phyloP scores from a whole-genome alignment of 495 filamentous ascomycete species.

The Penicillium steckii region DNA sequence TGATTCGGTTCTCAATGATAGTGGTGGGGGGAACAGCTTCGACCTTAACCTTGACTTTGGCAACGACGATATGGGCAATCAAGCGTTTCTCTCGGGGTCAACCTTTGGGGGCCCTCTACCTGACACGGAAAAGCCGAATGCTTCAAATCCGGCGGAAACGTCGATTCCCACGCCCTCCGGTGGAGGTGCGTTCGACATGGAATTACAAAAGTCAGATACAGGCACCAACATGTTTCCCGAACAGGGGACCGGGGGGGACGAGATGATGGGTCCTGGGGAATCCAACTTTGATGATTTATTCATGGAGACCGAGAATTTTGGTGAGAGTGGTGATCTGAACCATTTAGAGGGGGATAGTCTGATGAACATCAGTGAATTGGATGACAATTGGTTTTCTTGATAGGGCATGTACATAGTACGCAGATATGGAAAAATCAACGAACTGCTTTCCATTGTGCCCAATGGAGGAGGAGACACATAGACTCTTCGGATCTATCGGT shows the following conservation, averaged over 20 bases:
- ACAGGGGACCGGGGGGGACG: conserved; percentile 26
- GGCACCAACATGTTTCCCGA: conserved; percentile 13
- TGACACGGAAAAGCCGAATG: conserved; percentile 20
- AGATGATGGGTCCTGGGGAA: conserved; percentile 45
- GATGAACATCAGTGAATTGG: conserved; percentile 45
- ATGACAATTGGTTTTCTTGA: conserved; percentile 47
- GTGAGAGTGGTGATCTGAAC: conserved; percentile 34
- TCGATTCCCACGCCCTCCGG: conserved; percentile 32
- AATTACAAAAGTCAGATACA: conserved; percentile 32
- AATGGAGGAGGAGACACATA: conserved; percentile 3
- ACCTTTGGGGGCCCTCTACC: conserved; percentile 26
- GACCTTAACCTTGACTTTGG: conserved; percentile 48
- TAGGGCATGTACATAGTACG: too few species aligned
- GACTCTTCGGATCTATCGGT: conserved; percentile 17
- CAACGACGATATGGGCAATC: conserved; percentile 43
- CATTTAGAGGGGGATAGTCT: conserved; percentile 40
- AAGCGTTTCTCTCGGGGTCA: conserved; percentile 41
- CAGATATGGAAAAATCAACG: too few species aligned
- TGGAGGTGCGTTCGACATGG: conserved; percentile 44
- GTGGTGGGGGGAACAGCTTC: conserved; percentile 36
- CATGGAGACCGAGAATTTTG: conserved; percentile 43
- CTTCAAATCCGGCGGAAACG: conserved; percentile 27
- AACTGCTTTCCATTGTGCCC: too few species aligned
- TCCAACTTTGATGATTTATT: conserved; percentile 53
- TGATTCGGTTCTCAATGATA: conserved; percentile 37